phyloP scores from a whole-genome alignment of 78 protist species.

The Protostelium mycophagum region DNA sequence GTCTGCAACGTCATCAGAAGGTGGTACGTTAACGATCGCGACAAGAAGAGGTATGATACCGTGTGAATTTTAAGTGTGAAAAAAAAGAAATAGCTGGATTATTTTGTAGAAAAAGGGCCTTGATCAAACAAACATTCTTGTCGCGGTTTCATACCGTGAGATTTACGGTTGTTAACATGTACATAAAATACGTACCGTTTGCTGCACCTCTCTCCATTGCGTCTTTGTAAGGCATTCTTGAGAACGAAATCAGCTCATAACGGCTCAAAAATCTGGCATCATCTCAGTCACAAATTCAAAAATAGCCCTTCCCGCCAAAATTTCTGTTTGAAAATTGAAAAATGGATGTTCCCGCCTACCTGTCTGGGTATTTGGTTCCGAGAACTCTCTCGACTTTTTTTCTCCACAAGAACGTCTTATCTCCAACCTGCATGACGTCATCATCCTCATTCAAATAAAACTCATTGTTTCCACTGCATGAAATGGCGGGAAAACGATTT shows the following conservation, averaged over 20 bases:
- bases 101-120: too few species aligned
- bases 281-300: too few species aligned
- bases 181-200: too few species aligned
- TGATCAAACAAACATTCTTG: too few species aligned
- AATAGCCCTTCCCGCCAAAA: not conserved
- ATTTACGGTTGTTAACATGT: too few species aligned
- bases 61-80: too few species aligned
- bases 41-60: too few species aligned
- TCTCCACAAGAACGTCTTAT: constrained; percentile 34
- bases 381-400: constrained; percentile 51
- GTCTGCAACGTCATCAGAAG: not conserved
- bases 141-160: too few species aligned
- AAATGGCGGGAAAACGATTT: not conserved
- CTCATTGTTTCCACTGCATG: not conserved
- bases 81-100: too few species aligned
- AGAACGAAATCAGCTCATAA: constrained; percentile 61
- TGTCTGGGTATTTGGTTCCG: constrained; percentile 23
- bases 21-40: not conserved
- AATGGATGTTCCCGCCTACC: constrained; percentile 13
- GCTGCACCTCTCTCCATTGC: constrained; percentile 36
- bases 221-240: constrained; percentile 28
- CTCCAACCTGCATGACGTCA: not conserved
- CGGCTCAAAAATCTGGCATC: constrained; percentile 6
- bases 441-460: not conserved
- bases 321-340: constrained; percentile 4